These are phyloP conservation scores for Parafenestella ontariensis DNA, from an alignment of 2,329 filamentous ascomycete species.

Conservation along the genomic window DNA sequence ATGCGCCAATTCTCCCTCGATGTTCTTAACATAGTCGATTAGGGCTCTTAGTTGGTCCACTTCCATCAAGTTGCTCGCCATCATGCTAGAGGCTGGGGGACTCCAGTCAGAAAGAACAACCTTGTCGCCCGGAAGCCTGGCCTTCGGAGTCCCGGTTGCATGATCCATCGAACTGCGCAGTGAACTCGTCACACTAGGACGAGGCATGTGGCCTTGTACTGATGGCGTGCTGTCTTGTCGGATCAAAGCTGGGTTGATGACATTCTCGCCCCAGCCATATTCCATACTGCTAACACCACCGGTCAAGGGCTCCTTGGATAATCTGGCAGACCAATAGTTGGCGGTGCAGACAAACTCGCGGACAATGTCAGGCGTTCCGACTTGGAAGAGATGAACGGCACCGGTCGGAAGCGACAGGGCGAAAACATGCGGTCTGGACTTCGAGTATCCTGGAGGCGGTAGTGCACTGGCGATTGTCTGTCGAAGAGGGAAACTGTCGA, in stretches of 20 bases:
- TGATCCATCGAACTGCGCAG: constrained; percentile 66
- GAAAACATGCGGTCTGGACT: constrained; percentile 89
- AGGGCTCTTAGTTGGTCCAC: constrained; percentile 80
- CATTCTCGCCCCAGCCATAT: constrained; percentile 90
- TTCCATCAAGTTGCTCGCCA: constrained; percentile 79
- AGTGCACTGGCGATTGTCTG: constrained; percentile 92
- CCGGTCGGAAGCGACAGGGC: constrained; percentile 90
- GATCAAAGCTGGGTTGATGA: constrained; percentile 68
- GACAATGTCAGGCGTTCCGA: constrained; percentile 92
- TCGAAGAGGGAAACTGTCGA: constrained; percentile 85
- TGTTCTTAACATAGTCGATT: constrained; percentile 78
- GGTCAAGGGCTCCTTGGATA: constrained; percentile 91
- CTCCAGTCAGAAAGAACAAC: constrained; percentile 86
- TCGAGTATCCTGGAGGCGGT: constrained; percentile 91
- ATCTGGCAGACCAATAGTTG: constrained; percentile 96
- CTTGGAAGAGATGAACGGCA: constrained; percentile 97
- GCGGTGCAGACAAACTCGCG: constrained; percentile 92
- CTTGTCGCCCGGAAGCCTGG: constrained; percentile 82
- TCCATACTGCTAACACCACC: constrained; percentile 97
- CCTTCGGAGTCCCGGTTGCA: constrained; percentile 62
- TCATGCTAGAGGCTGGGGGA: constrained; percentile 88
- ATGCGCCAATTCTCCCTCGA: constrained; percentile 82
- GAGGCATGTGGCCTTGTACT: constrained; percentile 46
- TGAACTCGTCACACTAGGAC: constrained; percentile 66
- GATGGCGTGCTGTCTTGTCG: constrained; percentile 46